Evolutionary conservation across 345 rosid genomes (phyloP), one percentile per base, ranked within the genome.

Genomic region (Nephelium lappaceum): DNA sequence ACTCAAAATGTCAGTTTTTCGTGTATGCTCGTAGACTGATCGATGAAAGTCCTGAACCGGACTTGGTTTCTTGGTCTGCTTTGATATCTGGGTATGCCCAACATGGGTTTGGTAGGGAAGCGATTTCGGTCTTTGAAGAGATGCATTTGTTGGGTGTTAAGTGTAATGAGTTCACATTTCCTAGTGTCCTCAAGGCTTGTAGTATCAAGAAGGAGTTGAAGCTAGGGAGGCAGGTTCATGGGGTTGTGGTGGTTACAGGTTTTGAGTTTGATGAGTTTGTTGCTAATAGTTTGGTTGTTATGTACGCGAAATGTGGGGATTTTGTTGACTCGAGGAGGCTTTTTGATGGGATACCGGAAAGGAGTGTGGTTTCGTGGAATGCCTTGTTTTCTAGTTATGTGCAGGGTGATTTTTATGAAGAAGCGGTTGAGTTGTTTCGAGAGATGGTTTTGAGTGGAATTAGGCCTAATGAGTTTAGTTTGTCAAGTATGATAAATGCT

Each of bases 41-140:
- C 75, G 91, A 89, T 36, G 81, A 67, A 89, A 84, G 89, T 90
- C 80, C 89, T 31, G 89, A 88, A 60, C 92, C 88, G 16, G 86
- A 87, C 73, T 62, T 88, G 73, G 84, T 88, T 75, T 87, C 89
- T 78, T 89, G 92, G 94, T 91, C 94, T 49, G 89, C 94, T 71
- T 78, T 91, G 85, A 82, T 91, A 76, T 89, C 94, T 47, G 90
- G 92, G 49, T 87, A 85, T 82, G 76, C 89, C 18, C 88, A 84
- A 69, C 81, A 86, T 77, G 91, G 91, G 57, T 70, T 69, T 12
- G 83, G 82, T 57, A 57, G 76, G 45, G 94, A 87, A 77, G 91
- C 90, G 16, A 60, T 86, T 49, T 68, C 7, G 24, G 82, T 85
- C 27, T 91, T 86, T 51, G 47, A 7, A 21, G 85, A 87, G 80